These are phyloP conservation scores for Naganishia antarctica DNA, from an alignment of 768 basidiomycete species.

Conservation along the genomic window DNA sequence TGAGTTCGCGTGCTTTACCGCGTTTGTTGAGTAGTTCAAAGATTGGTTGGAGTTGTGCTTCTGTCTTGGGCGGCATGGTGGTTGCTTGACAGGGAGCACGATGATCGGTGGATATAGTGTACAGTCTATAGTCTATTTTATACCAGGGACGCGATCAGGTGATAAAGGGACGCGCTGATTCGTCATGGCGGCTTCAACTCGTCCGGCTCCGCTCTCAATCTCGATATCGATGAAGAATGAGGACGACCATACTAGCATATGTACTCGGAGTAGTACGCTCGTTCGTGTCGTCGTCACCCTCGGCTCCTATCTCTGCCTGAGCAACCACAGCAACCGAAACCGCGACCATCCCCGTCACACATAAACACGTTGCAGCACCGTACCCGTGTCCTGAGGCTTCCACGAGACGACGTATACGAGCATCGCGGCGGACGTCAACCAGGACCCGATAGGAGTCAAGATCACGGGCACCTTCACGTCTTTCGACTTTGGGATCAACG, in stretches of 20 bases:
- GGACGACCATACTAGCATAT: neutral
- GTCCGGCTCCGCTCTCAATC: no score
- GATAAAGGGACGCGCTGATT: no score
- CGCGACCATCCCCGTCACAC: conserved; percentile 35
- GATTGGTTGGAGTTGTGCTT: conserved; percentile 6
- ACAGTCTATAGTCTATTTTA: no score
- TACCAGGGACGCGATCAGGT: no score
- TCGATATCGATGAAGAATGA: no score
- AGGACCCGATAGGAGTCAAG: neutral
- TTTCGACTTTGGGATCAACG: neutral
- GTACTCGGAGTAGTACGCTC: neutral
- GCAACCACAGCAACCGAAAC: conserved; percentile 37
- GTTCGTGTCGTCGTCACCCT: neutral
- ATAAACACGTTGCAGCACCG: no score
- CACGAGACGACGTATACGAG: conserved; percentile 32
- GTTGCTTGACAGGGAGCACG: no score
- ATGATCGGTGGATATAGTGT: no score
- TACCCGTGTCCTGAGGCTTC: no score
- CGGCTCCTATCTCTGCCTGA: conserved; percentile 34
- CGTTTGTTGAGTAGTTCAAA: conserved; percentile 11
- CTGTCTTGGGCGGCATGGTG: conserved; percentile 1
- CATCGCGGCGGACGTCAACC: conserved; percentile 29
- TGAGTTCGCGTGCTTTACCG: neutral
- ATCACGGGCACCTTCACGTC: neutral
- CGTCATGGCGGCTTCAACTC: no score